A percentile compares a stretch with the other conserved stretches of the same genome.
These are phyloP conservation scores for Eustoma russellianum DNA, from an alignment of 257 asterid genomes.

Conservation along the genomic window DNA sequence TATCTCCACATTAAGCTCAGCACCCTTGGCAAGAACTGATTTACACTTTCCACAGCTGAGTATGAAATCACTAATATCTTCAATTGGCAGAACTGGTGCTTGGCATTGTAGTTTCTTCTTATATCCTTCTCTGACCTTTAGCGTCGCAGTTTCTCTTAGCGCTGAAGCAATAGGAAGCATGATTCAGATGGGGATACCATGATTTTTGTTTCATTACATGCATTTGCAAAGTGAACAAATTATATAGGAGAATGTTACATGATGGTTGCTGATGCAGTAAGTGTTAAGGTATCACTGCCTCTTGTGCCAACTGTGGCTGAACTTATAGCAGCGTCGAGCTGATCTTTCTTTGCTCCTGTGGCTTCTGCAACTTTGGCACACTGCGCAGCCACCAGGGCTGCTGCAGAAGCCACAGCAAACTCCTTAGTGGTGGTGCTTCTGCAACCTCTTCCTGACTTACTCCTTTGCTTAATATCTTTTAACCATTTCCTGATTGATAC, in stretches of 20 bases:
- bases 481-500: slow-evolving; percentile 62
- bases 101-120: slow-evolving; percentile 54
- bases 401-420: slow-evolving; percentile 74
- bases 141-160: slow-evolving; percentile 77
- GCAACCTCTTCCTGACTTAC: slow-evolving; percentile 72
- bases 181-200: neutral
- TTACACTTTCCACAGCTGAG: slow-evolving; percentile 58
- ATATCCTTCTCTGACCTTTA: slow-evolving; percentile 55
- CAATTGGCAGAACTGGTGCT: slow-evolving; percentile 59
- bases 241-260: slow-evolving; percentile 31
- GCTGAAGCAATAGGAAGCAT: slow-evolving; percentile 34
- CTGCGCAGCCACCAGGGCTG: slow-evolving; percentile 85
- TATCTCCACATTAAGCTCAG: slow-evolving; percentile 49
- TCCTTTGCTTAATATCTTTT: slow-evolving; percentile 60
- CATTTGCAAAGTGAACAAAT: neutral
- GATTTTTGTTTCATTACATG: neutral
- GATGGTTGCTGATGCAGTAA: slow-evolving; percentile 84
- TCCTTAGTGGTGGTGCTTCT: slow-evolving; percentile 33
- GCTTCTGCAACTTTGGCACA: slow-evolving; percentile 92
- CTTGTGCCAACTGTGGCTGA: slow-evolving; percentile 60
- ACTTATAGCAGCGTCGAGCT: slow-evolving; percentile 49
- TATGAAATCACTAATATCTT: slow-evolving; percentile 39
- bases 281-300: slow-evolving; percentile 54
- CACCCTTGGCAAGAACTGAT: slow-evolving; percentile 61
- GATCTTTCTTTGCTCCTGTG: slow-evolving; percentile 90